Evolutionary conservation across 352 stramenopile species (phyloP).

Genomic region (Globisporangium lucens): DNA sequence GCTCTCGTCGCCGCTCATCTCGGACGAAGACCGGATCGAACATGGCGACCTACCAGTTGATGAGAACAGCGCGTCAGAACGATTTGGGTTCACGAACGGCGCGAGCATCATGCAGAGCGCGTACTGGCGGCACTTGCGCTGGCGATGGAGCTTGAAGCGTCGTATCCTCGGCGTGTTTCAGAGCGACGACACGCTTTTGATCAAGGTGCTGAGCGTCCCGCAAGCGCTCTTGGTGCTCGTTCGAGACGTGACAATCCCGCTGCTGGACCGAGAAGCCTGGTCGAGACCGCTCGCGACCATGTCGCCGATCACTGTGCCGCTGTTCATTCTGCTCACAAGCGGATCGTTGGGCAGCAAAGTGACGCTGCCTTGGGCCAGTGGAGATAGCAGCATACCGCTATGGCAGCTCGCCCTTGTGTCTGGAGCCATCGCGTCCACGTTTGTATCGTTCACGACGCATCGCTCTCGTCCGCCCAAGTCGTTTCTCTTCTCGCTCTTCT

Average conservation of each 20-base stretch:
- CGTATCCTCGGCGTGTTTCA: slow-evolving; percentile 41
- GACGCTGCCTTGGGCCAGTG: slow-evolving; percentile 20
- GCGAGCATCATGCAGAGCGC: slow-evolving; percentile 39
- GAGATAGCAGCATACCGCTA: slow-evolving; percentile 27
- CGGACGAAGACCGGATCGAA: slow-evolving; percentile 36
- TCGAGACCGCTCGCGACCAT: slow-evolving; percentile 83
- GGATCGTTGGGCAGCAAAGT: slow-evolving; percentile 18
- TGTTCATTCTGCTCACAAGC: slow-evolving; percentile 80
- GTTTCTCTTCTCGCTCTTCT: slow-evolving; percentile 37
- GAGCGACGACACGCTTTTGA: slow-evolving; percentile 34
- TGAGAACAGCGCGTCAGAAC: neutral
- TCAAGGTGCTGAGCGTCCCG: slow-evolving; percentile 53
- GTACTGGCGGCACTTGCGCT: slow-evolving; percentile 72
- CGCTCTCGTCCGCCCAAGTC: slow-evolving; percentile 56
- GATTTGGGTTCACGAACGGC: slow-evolving; percentile 35
- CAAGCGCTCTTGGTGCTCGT: slow-evolving; percentile 46
- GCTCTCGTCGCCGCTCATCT: slow-evolving; percentile 60
- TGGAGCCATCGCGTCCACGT: slow-evolving; percentile 44
- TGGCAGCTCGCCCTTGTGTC: slow-evolving; percentile 36
- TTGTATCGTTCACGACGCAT: slow-evolving; percentile 67
- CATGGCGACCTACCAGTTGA: slow-evolving; percentile 2
- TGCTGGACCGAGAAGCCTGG: slow-evolving; percentile 67
- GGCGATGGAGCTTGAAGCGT: slow-evolving; percentile 62
- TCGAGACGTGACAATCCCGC: slow-evolving; percentile 66
- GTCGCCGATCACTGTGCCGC: slow-evolving; percentile 74